Base-by-base conservation (phyloP, 257 asterid genomes). In the Ballota nigra region DNA sequence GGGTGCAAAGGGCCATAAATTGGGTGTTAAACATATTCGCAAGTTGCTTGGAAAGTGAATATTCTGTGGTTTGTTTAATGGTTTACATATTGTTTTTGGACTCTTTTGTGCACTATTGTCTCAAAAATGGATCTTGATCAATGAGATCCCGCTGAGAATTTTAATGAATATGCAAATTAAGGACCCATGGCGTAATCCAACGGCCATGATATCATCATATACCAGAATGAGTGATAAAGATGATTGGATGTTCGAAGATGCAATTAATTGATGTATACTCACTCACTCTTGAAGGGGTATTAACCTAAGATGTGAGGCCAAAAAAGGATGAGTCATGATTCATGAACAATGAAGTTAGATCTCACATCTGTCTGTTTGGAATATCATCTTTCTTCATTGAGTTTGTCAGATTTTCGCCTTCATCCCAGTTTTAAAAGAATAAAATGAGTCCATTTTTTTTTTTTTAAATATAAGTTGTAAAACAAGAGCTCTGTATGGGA, bases 1-100 rank as follows among this genome's bases (percentile, higher is more conserved):
- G 10, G 71, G 33, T n/a, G 4, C 70, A 51, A 79, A 82, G 53
- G 78, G 86, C 66, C 82, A 67, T 49, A 26, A 26, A 61, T 58
- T 18, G 36, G 10, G 13, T 38, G 56, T 70, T 58, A 13, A 70
- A 9, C 11, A 19, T 68, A 33, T 19, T 0, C 29, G 19, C 18
- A 55, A 38, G 47, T 36, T 31, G 33, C 40, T 52, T 69, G 15
- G 2, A 43, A 15, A 43, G 52, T 41, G 16, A n/a, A n/a, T n/a
- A n/a, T n/a, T n/a, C n/a, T n/a, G n/a, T n/a, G n/a, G n/a, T n/a
- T n/a, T n/a, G n/a, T n/a, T n/a, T n/a, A n/a, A n/a, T n/a, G n/a
- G n/a, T n/a, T n/a, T 0, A 8, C 8, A 8, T 8, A 6, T 36
- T 36, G 41, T 69, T 6, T 23, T 55, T 10, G n/a, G 4, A 11